phyloP scores from a whole-genome alignment of 2,329 filamentous ascomycete species.

The Apiospora koreana region DNA sequence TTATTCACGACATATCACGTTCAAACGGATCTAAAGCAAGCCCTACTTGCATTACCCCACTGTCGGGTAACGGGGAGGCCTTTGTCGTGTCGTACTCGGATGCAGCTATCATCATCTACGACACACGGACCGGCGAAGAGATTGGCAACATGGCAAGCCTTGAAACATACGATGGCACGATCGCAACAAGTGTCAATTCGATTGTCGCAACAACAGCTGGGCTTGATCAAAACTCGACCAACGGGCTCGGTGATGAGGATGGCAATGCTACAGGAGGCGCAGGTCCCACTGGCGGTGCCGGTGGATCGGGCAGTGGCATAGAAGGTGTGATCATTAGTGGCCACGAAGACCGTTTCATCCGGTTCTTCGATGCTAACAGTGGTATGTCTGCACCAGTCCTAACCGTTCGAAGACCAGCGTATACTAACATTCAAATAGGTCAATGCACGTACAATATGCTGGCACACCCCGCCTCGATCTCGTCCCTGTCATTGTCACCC shows the following conservation, averaged over 20 bases:
- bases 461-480: slow-evolving; percentile 91
- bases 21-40: slow-evolving; percentile 66
- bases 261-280: slow-evolving; percentile 57
- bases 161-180: slow-evolving; percentile 88
- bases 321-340: slow-evolving; percentile 95
- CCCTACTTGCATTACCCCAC: slow-evolving; percentile 88
- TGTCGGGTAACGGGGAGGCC: slow-evolving; percentile 79
- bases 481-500: slow-evolving; percentile 85
- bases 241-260: slow-evolving; percentile 71
- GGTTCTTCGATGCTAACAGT: slow-evolving; percentile 98
- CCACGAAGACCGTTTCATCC: slow-evolving; percentile 93
- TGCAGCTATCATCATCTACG: slow-evolving; percentile 86
- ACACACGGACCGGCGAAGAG: slow-evolving; percentile 89
- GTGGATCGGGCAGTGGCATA: slow-evolving; percentile 71
- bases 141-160: slow-evolving; percentile 89
- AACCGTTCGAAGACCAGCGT: neutral
- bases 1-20: slow-evolving; percentile 83
- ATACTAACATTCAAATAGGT: slow-evolving; percentile 52
- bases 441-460: slow-evolving; percentile 99
- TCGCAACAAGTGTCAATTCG: slow-evolving; percentile 80
- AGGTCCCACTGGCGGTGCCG: slow-evolving; percentile 75
- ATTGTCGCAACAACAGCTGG: slow-evolving; percentile 85
- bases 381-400: slow-evolving; percentile 63
- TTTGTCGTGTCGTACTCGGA: slow-evolving; percentile 95
- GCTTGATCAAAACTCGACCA: slow-evolving; percentile 69